Evolutionary conservation across 163 green algal species (phyloP).

Genomic region (Prototheca stagnorum): DNA sequence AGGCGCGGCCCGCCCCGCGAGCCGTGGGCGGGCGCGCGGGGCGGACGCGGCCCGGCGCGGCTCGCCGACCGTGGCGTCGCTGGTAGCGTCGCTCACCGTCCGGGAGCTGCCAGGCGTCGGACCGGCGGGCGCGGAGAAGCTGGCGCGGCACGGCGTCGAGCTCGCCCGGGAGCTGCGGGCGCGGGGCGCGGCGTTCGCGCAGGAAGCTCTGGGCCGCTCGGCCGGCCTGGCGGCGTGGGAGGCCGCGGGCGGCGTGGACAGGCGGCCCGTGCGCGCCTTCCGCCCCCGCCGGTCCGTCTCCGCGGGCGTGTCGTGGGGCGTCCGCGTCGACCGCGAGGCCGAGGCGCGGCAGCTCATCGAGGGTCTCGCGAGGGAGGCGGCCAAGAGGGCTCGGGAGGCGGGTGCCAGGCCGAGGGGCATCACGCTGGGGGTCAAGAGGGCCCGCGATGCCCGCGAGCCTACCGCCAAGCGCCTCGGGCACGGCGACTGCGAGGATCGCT

Average conservation of each 20-base stretch:
- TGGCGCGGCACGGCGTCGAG: slow-evolving; percentile 34
- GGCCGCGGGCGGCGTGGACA: slow-evolving; percentile 38
- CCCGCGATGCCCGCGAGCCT: slow-evolving; percentile 25
- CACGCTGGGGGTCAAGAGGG: slow-evolving; percentile 56
- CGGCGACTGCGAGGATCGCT: slow-evolving; percentile 69
- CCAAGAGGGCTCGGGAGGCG: too few relatives aligned
- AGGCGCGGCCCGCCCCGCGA: too few relatives aligned
- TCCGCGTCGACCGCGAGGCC: slow-evolving; percentile 49
- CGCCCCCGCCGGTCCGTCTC: slow-evolving; percentile 49
- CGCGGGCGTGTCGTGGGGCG: slow-evolving; percentile 86
- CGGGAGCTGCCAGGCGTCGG: slow-evolving; percentile 55
- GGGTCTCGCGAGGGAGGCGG: too few relatives aligned
- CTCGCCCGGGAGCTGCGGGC: slow-evolving; percentile 37
- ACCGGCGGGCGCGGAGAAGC: slow-evolving; percentile 29
- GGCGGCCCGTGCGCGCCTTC: slow-evolving; percentile 8
- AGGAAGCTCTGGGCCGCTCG: slow-evolving; percentile 49
- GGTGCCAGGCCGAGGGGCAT: slow-evolving; percentile 25
- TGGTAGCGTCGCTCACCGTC: slow-evolving; percentile 30
- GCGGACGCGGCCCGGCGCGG: neutral
- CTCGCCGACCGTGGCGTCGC: neutral
- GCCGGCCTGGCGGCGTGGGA: slow-evolving; percentile 42
- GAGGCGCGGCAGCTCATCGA: too few relatives aligned
- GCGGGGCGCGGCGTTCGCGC: slow-evolving; percentile 21
- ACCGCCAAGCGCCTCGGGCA: slow-evolving; percentile 70
- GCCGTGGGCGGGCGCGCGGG: too few relatives aligned